A percentile compares a stretch with the other conserved stretches of the same genome.
Evolutionary conservation across 306 rosid species (phyloP).

Genomic region (Coriaria nepalensis): DNA sequence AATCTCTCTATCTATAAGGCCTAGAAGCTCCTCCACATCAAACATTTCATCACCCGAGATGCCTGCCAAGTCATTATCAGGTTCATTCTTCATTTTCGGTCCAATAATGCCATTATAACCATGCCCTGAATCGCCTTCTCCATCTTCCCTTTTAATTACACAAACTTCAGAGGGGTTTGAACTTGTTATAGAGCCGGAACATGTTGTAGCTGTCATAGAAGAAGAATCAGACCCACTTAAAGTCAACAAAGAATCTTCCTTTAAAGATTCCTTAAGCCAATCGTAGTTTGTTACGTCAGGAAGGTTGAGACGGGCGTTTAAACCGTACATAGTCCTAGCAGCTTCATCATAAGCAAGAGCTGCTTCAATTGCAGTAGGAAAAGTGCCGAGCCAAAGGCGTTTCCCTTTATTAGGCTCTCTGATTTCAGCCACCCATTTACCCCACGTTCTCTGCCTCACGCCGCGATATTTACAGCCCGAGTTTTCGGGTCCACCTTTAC

Average conservation of each 20-base stretch:
- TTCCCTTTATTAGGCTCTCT: constrained; percentile 69
- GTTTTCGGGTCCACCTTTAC: constrained; percentile 93
- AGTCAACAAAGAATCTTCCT: constrained; percentile 15
- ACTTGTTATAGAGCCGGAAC: constrained; percentile 29
- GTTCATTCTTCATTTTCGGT: constrained; percentile 25
- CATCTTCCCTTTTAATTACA: constrained; percentile 17
- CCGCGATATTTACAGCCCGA: constrained; percentile 65
- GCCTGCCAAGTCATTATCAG: constrained; percentile 16
- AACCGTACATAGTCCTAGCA: constrained; percentile 83
- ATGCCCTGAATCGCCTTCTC: constrained; percentile 13
- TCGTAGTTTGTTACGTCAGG: constrained; percentile 26
- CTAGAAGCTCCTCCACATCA: constrained; percentile 47
- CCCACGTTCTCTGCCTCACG: constrained; percentile 98
- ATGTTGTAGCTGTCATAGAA: constrained; percentile 27
- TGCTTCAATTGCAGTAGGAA: constrained; percentile 53
- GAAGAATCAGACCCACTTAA: constrained; percentile 27
- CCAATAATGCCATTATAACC: too few species aligned
- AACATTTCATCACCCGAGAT: constrained; percentile 50
- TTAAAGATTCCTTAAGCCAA: constrained; percentile 15
- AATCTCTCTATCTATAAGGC: constrained; percentile 23
- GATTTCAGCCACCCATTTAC: constrained; percentile 93
- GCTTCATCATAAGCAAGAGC: constrained; percentile 81
- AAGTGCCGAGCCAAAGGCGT: constrained; percentile 83
- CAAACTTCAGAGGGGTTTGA: constrained; percentile 54
- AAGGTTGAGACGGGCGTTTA: constrained; percentile 64